phyloP scores from a whole-genome alignment of 2,329 filamentous ascomycete species.

The Fusarium sp. region DNA sequence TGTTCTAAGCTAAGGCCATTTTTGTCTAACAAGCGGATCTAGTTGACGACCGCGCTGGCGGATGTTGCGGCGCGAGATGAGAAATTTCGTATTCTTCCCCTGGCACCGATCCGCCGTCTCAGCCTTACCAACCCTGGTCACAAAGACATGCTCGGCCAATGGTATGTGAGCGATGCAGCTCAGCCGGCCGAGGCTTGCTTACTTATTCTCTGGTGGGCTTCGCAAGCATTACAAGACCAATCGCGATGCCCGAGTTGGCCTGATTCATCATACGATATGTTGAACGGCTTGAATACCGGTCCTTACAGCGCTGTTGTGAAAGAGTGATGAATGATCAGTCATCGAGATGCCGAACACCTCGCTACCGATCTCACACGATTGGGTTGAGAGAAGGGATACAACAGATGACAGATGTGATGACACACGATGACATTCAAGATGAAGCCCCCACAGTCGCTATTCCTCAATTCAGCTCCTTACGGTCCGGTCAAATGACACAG shows the following conservation, averaged over 20 bases:
- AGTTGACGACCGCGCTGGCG: slow-evolving; percentile 11
- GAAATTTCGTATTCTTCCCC: slow-evolving; percentile 31
- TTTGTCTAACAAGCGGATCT: slow-evolving; percentile 2
- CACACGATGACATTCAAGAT: not conserved
- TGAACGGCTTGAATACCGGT: slow-evolving; percentile 20
- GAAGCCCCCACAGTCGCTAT: slow-evolving; percentile 7
- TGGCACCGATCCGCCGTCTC: slow-evolving; percentile 44
- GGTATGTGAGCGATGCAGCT: slow-evolving; percentile 8
- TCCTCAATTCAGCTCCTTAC: not conserved
- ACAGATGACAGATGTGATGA: slow-evolving; percentile 10
- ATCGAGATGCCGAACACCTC: slow-evolving; percentile 31
- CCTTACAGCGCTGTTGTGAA: slow-evolving; percentile 16
- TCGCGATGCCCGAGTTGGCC: slow-evolving; percentile 35
- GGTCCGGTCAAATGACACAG: not conserved
- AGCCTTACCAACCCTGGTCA: slow-evolving; percentile 47
- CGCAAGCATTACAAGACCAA: slow-evolving; percentile 25
- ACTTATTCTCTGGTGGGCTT: slow-evolving; percentile 32
- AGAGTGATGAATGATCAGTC: slow-evolving; percentile 23
- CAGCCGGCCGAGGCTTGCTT: slow-evolving; percentile 29
- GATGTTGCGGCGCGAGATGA: slow-evolving; percentile 30
- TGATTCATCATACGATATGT: slow-evolving; percentile 51
- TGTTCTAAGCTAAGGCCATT: slow-evolving; percentile 6
- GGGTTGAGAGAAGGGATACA: slow-evolving; percentile 4
- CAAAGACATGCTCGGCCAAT: slow-evolving; percentile 18
- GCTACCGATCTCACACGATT: slow-evolving; percentile 29